Conservation (phyloP, 2,329 filamentous ascomycete genomes). For the Talaromyces sp. region DNA sequence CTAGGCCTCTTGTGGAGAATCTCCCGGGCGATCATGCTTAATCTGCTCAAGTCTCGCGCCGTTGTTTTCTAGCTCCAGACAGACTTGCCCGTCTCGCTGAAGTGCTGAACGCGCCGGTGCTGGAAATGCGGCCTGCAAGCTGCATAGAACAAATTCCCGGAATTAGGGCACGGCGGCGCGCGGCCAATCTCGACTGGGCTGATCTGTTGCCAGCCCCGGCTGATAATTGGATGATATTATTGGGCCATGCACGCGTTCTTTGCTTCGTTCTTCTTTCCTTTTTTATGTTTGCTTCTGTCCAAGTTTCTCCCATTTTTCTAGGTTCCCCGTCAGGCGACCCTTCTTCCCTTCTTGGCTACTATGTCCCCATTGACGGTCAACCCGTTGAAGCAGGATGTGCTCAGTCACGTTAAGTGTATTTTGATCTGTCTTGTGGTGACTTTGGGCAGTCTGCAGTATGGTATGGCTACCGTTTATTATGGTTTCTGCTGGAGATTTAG, state of each 20-base stretch:
- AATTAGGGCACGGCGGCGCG: neutral
- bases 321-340: neutral
- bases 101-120: neutral
- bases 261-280: neutral
- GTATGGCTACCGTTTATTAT: neutral
- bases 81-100: neutral
- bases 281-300: neutral
- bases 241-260: neutral
- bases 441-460: constrained; percentile 2
- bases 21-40: neutral
- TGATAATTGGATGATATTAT: neutral
- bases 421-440: neutral
- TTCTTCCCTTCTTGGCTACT: neutral
- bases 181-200: neutral
- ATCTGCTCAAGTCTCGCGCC: neutral
- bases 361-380: constrained; percentile 1
- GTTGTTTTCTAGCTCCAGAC: neutral
- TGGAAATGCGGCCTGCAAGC: neutral
- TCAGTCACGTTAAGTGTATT: constrained; percentile 2
- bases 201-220: neutral
- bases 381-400: constrained; percentile 1
- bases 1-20: neutral
- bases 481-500: neutral
- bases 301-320: neutral
- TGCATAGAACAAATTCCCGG: neutral